Evolutionary conservation across 2,329 filamentous ascomycete genomes (phyloP), one percentile per base, ranked within the genome.

Genomic region (Trichophyton verrucosum): DNA sequence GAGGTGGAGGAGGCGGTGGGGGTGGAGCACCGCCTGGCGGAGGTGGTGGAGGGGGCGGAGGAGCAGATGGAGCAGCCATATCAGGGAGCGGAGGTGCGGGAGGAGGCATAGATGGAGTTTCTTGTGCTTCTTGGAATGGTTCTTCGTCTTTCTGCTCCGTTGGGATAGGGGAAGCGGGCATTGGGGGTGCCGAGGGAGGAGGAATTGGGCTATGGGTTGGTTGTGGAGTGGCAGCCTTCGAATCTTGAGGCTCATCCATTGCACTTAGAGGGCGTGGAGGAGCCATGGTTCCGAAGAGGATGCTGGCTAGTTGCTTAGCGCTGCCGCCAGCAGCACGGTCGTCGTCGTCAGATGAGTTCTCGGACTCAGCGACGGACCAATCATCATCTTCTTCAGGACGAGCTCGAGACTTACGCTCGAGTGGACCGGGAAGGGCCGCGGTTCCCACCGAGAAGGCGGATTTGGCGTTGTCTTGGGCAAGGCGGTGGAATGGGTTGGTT

Each of bases 401-500:
- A 33, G 77, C 78, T 59, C 83, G 80, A 33, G 81, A 81, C 65
- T 75, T 75, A 57, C 71, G 74, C 49, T 74, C 74, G 62, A 75
- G 62, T 15, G 82, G 77, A 6, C 78, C 74, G 5, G 64, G 63
- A n/a, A 62, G n/a, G 3, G 61, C 51, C 7, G 64, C 42, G 38
- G 72, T 68, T 38, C 72, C 71, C 63, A 78, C 71, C 61, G 78
- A 71, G n/a, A 81, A 78, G 6, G 82, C 78, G 62, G 76, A 77
- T 66, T 74, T 78, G 74, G 72, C 55, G 71, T 73, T 63, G 74
- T 77, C 73, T 57, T 75, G 69, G 3, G 87, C 84, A 71, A 95
- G 84, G 61, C 91, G 88, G 73, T 95, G 89, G 84, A 97, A 99
- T 3, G 94, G 94, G 71, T 99, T 99, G 8, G 89, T 97, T n/a